Conservation (phyloP, 768 basidiomycete species). For the Leccinellum rugosiceps region DNA sequence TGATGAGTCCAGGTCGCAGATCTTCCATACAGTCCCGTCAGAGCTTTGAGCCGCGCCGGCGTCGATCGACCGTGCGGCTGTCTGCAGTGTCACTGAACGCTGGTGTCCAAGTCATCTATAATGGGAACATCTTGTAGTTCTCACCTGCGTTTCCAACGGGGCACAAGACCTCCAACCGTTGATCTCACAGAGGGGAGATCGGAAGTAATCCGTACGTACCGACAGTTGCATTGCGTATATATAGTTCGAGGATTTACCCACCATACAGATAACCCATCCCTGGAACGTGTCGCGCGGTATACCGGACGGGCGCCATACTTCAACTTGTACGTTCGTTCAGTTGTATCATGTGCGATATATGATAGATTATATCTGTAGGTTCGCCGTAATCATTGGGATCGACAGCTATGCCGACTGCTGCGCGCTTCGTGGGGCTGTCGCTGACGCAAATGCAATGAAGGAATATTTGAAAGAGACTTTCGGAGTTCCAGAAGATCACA, state of each 20-base stretch:
- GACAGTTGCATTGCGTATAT: not conserved
- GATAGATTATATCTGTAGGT: slow-evolving; percentile 1
- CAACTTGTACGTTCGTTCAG: not conserved
- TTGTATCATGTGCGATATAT: not conserved
- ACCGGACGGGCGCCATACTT: not conserved
- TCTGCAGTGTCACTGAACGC: not conserved
- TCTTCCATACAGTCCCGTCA: not conserved
- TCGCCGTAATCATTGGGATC: slow-evolving; percentile 45
- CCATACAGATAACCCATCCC: not conserved
- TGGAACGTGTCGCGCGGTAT: not conserved
- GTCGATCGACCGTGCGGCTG: too few relatives aligned
- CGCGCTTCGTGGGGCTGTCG: slow-evolving; percentile 35
- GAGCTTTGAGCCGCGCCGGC: not conserved
- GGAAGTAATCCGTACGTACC: not conserved
- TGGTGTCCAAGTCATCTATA: not conserved
- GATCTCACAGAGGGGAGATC: too few relatives aligned
- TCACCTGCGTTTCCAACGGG: not conserved
- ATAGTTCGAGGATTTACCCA: not conserved
- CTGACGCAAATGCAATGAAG: slow-evolving; percentile 39
- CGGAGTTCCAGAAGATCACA: slow-evolving; percentile 31
- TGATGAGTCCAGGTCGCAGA: not conserved
- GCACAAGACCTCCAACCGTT: not conserved
- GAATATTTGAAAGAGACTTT: slow-evolving; percentile 30
- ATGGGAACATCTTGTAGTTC: not conserved
- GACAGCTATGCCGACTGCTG: slow-evolving; percentile 31